phyloP scores from a whole-genome alignment of 1,284 basidiomycete species.

The Sparassis latifolia region DNA sequence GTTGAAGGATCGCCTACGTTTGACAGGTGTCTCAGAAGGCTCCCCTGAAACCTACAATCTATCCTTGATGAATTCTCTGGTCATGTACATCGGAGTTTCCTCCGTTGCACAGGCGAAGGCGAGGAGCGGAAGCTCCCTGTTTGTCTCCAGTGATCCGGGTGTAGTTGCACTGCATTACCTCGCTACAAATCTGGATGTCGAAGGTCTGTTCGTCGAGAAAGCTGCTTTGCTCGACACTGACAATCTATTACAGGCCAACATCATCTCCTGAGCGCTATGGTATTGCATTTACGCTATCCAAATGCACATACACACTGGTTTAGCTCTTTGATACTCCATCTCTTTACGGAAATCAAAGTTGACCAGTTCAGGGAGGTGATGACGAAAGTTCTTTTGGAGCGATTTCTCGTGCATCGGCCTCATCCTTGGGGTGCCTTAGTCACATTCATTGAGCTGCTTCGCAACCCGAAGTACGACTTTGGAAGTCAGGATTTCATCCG shows the following conservation, averaged over 20 bases:
- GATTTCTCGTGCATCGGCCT: constrained; percentile 89
- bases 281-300: constrained; percentile 92
- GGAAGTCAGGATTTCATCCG: constrained; percentile 81
- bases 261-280: constrained; percentile 84
- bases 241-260: constrained; percentile 66
- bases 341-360: constrained; percentile 74
- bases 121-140: constrained; percentile 71
- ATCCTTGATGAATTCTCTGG: constrained; percentile 84
- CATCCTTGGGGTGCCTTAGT: constrained; percentile 97
- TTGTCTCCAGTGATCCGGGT: constrained; percentile 76
- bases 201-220: constrained; percentile 50
- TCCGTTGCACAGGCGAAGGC: constrained; percentile 84
- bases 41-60: constrained; percentile 76
- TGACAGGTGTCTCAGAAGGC: constrained; percentile 44
- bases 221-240: not conserved
- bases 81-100: constrained; percentile 91
- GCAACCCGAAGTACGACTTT: constrained; percentile 81
- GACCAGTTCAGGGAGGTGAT: constrained; percentile 86
- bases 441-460: constrained; percentile 88
- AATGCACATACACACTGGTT: constrained; percentile 98
- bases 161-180: constrained; percentile 80
- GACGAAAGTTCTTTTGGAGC: constrained; percentile 87
- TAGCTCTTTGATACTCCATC: constrained; percentile 80
- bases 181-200: constrained; percentile 79
- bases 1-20: constrained; percentile 72